Conservation (phyloP, 2,329 filamentous ascomycete species). For the Cladophialophora immunda region DNA sequence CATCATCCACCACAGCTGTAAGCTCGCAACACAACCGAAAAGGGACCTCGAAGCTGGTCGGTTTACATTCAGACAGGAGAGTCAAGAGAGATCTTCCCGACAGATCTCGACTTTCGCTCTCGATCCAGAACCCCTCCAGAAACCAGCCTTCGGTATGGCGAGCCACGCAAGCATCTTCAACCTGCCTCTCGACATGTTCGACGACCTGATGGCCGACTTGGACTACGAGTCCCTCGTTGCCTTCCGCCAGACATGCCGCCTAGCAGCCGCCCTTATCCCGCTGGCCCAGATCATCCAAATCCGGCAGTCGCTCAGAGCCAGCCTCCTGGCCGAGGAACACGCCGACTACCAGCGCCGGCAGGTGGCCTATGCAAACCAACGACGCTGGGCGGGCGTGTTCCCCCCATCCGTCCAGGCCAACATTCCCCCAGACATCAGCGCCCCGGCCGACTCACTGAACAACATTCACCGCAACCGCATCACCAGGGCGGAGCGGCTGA, state of each 20-base stretch:
- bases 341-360: constrained; percentile 14
- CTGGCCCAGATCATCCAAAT: not conserved
- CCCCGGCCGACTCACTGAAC: constrained; percentile 2
- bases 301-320: not conserved
- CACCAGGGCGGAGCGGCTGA: constrained; percentile 21
- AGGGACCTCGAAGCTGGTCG: not conserved
- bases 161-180: constrained; percentile 1
- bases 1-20: not conserved
- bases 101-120: not conserved
- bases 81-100: not conserved
- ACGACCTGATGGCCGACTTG: constrained; percentile 12
- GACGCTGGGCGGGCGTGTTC: constrained; percentile 23
- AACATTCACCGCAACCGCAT: constrained; percentile 27
- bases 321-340: constrained; percentile 18
- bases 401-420: not conserved
- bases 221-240: constrained; percentile 25
- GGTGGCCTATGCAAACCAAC: constrained; percentile 4
- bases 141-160: not conserved
- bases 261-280: not conserved
- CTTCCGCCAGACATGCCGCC: constrained; percentile 11
- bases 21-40: not conserved
- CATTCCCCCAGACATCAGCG: not conserved
- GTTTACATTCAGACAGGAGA: not conserved
- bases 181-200: constrained; percentile 14
- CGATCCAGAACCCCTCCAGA: not conserved